Percentiles rank a stretch among this genome's conserved stretches.
phyloP scores from a whole-genome alignment of 2,329 filamentous ascomycete genomes.

The Monosporascus cannonballus region DNA sequence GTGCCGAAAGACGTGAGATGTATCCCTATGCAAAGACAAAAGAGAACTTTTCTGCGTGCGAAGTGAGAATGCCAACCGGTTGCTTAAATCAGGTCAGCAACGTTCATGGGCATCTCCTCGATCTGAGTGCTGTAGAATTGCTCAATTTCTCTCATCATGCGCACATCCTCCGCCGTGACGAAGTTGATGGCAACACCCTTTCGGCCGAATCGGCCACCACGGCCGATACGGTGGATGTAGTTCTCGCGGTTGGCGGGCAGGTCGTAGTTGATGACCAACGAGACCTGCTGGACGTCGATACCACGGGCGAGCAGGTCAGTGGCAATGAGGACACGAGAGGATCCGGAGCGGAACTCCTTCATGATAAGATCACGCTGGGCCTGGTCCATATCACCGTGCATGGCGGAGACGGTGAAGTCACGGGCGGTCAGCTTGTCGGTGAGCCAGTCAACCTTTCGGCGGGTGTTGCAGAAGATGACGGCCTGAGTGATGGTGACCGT shows the following conservation, averaged over 20 bases:
- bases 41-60: slow-evolving; percentile 11
- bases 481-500: slow-evolving; percentile 99
- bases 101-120: slow-evolving; percentile 99
- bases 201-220: slow-evolving; percentile 98
- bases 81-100: slow-evolving; percentile 66
- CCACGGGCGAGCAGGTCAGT: slow-evolving; percentile 97
- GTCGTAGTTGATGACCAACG: slow-evolving; percentile 99
- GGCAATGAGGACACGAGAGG: slow-evolving; percentile 96
- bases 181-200: slow-evolving; percentile 99
- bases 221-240: slow-evolving; percentile 99
- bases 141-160: slow-evolving; percentile 99
- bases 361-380: slow-evolving; percentile 97
- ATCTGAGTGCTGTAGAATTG: slow-evolving; percentile 99
- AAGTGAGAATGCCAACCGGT: slow-evolving; percentile 6
- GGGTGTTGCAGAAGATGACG: slow-evolving; percentile 99
- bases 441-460: slow-evolving; percentile 99
- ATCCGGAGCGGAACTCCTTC: slow-evolving; percentile 99
- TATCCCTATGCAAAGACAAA: slow-evolving; percentile 19
- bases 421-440: slow-evolving; percentile 97
- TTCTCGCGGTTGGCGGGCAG: slow-evolving; percentile 98
- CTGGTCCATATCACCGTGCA: slow-evolving; percentile 99
- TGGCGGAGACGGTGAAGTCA: slow-evolving; percentile 98
- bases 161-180: slow-evolving; percentile 96
- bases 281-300: slow-evolving; percentile 99
- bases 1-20: slow-evolving; percentile 17